A percentile compares a stretch with the other conserved stretches of the same genome.
Conservation (phyloP, 164 flowering plant species). For the Vitis cinerea region DNA sequence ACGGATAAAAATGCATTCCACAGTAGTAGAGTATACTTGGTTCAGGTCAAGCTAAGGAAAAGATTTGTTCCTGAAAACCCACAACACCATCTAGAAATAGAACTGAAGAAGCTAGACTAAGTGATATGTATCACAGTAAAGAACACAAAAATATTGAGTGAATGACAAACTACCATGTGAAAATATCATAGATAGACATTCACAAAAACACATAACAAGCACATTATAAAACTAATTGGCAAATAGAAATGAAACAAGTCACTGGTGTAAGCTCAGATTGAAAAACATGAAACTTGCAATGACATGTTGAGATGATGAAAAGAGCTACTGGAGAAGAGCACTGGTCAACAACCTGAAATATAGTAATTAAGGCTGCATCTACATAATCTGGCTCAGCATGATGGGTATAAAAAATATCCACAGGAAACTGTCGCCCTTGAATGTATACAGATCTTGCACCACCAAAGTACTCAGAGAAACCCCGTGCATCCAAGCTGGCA, state of each 20-base stretch:
- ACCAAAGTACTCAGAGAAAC: slow-evolving; percentile 80
- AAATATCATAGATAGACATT: background rate
- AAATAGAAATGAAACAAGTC: background rate
- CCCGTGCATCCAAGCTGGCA: slow-evolving; percentile 93
- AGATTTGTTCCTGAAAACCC: background rate
- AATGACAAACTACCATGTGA: background rate
- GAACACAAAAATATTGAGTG: too few relatives aligned
- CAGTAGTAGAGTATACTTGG: background rate
- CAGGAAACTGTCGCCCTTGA: slow-evolving; percentile 85
- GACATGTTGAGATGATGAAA: background rate
- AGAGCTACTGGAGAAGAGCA: background rate
- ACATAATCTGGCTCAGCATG: slow-evolving; percentile 67
- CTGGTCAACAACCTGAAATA: slow-evolving; percentile 72
- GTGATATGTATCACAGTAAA: background rate
- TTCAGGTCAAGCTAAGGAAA: background rate
- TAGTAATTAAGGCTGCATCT: slow-evolving; percentile 75
- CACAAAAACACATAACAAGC: background rate
- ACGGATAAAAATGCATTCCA: background rate
- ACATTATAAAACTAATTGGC: background rate
- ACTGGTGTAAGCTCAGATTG: background rate
- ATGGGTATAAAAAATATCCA: slow-evolving; percentile 74
- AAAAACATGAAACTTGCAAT: background rate
- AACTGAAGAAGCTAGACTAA: background rate
- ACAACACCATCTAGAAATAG: background rate
- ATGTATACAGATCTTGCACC: slow-evolving; percentile 92